Conservation (phyloP, 208 protist species). For the Trichomonas tenax region DNA sequence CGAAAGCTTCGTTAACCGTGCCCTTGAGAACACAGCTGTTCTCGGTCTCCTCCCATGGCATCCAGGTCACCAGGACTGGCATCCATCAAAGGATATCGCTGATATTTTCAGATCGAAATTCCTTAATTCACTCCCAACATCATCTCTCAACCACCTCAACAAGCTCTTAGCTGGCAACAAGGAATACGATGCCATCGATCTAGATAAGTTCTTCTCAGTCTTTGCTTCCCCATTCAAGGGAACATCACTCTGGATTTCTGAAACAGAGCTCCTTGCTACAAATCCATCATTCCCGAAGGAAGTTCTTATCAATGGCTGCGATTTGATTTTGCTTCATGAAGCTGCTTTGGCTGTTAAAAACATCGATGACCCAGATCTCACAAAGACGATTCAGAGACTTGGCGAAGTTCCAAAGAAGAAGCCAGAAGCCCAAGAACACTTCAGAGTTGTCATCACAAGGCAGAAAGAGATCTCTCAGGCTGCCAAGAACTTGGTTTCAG, state of each 20-base stretch:
- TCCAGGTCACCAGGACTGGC: not conserved
- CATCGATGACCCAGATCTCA: not conserved
- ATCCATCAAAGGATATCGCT: not conserved
- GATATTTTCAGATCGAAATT: not conserved
- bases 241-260: not conserved
- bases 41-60: not conserved
- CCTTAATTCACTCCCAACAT: not conserved
- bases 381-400: not conserved
- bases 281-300: constrained; percentile 6
- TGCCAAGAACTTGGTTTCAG: not conserved
- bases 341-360: not conserved
- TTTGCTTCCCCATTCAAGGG: not conserved
- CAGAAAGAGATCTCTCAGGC: not conserved
- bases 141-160: not conserved
- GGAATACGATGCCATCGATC: not conserved
- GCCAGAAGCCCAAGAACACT: not conserved
- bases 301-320: not conserved
- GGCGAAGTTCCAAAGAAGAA: not conserved
- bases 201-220: not conserved
- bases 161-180: not conserved
- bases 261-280: not conserved
- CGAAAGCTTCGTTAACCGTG: not conserved
- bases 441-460: not conserved
- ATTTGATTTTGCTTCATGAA: not conserved
- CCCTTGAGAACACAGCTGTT: not conserved